Evolutionary conservation across 2,329 filamentous ascomycete species (phyloP).

Genomic region (Fusarium praegraminearum): DNA sequence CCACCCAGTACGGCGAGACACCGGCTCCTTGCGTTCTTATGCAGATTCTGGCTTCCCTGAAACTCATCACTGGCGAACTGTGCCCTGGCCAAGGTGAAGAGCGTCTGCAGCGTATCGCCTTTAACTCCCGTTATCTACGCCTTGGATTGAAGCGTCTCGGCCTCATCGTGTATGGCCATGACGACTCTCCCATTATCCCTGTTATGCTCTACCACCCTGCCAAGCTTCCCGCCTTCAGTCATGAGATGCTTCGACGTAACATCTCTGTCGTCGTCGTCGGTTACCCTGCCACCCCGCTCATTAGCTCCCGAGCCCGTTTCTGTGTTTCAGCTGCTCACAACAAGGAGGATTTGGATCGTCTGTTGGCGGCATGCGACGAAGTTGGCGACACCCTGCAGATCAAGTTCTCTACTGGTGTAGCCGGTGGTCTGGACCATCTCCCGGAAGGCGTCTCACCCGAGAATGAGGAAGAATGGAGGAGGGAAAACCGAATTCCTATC

Average conservation of each 20-base stretch:
- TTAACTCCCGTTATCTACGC: slow-evolving; percentile 98
- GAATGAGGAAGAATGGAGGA: slow-evolving; percentile 76
- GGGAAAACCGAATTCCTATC: slow-evolving; percentile 74
- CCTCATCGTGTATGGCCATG: slow-evolving; percentile 96
- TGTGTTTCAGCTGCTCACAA: slow-evolving; percentile 96
- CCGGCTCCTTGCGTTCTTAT: slow-evolving; percentile 88
- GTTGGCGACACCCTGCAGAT: slow-evolving; percentile 92
- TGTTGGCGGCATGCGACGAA: slow-evolving; percentile 91
- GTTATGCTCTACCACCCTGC: slow-evolving; percentile 97
- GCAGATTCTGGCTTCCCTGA: slow-evolving; percentile 88
- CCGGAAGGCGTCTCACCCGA: slow-evolving; percentile 78
- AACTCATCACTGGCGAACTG: slow-evolving; percentile 89
- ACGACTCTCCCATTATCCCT: slow-evolving; percentile 97
- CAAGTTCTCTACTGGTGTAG: slow-evolving; percentile 96
- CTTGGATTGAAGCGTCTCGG: slow-evolving; percentile 96
- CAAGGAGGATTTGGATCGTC: slow-evolving; percentile 95
- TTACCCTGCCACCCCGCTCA: slow-evolving; percentile 94
- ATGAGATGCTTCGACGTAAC: slow-evolving; percentile 98
- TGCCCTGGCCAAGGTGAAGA: slow-evolving; percentile 93
- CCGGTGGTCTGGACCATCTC: slow-evolving; percentile 84
- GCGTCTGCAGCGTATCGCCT: slow-evolving; percentile 92
- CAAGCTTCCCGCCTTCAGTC: slow-evolving; percentile 98
- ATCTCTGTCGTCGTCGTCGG: slow-evolving; percentile 98
- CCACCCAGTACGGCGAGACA: slow-evolving; percentile 87
- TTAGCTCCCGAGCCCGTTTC: slow-evolving; percentile 94